phyloP scores from a whole-genome alignment of 2,329 filamentous ascomycete genomes.

The Pseudocercospora crystallina region DNA sequence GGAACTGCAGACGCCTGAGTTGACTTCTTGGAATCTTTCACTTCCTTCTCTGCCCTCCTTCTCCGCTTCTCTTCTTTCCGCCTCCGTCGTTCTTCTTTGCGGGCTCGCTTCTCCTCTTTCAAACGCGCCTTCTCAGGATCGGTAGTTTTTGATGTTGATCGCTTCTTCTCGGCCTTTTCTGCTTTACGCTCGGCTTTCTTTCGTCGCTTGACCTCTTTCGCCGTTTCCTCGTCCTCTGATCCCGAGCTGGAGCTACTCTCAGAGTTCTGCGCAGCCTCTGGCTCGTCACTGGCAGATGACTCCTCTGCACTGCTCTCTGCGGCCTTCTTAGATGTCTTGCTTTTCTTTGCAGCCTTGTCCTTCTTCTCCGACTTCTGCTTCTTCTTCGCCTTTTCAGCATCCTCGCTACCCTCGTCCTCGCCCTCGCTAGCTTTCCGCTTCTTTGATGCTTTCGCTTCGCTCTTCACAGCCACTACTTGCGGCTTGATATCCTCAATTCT shows the following conservation, averaged over 20 bases:
- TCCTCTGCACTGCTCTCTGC: slow-evolving; percentile 21
- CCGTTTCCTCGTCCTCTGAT: slow-evolving; percentile 24
- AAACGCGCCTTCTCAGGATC: slow-evolving; percentile 35
- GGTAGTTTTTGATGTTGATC: slow-evolving; percentile 24
- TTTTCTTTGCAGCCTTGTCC: slow-evolving; percentile 11
- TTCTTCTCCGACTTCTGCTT: slow-evolving; percentile 33
- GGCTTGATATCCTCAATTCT: slow-evolving; percentile 40
- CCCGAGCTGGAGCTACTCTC: slow-evolving; percentile 11
- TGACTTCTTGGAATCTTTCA: slow-evolving; percentile 41
- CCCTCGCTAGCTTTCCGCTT: slow-evolving; percentile 31
- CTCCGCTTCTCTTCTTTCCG: slow-evolving; percentile 53
- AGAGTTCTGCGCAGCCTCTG: slow-evolving; percentile 2
- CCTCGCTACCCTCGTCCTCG: slow-evolving; percentile 30
- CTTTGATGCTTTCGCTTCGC: slow-evolving; percentile 42
- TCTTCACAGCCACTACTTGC: slow-evolving; percentile 43
- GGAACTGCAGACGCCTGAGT: slow-evolving; percentile 8
- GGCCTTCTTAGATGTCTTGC: not conserved
- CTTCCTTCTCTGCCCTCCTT: slow-evolving; percentile 46
- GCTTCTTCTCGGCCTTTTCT: slow-evolving; percentile 11
- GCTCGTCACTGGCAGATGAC: not conserved
- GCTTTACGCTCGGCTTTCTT: slow-evolving; percentile 27
- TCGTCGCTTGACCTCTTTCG: slow-evolving; percentile 45
- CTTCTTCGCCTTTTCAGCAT: slow-evolving; percentile 37
- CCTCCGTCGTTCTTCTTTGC: slow-evolving; percentile 45
- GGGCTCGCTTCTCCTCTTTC: slow-evolving; percentile 48